Conservation (phyloP, 768 basidiomycete genomes). For the Fomitopsis serialis region DNA sequence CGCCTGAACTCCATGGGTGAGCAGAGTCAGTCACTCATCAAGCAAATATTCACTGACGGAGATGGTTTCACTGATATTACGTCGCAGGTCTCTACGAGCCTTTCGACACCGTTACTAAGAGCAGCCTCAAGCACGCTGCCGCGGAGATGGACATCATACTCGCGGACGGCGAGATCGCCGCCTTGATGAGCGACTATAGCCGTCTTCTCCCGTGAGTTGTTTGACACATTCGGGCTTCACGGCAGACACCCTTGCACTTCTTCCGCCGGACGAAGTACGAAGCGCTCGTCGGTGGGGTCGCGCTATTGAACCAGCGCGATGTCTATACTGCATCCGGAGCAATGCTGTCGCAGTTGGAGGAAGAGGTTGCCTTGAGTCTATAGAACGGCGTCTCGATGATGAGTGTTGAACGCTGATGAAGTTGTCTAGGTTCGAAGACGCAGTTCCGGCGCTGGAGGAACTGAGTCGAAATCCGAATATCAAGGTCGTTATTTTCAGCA, state of each 20-base stretch:
- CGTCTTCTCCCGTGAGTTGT: slow-evolving; percentile 15
- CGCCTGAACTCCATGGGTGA: slow-evolving; percentile 17
- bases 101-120: slow-evolving; percentile 22
- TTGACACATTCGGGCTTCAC: neutral
- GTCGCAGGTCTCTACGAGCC: slow-evolving; percentile 20
- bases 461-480: slow-evolving; percentile 11
- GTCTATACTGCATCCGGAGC: no score
- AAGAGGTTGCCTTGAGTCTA: no score
- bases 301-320: no score
- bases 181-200: slow-evolving; percentile 19
- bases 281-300: no score
- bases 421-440: slow-evolving; percentile 19
- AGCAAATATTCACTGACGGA: neutral
- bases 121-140: slow-evolving; percentile 20
- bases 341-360: no score
- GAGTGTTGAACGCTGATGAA: neutral
- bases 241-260: no score
- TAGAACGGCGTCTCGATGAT: neutral
- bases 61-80: neutral
- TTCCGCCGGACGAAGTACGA: no score
- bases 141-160: slow-evolving; percentile 10
- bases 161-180: slow-evolving; percentile 1
- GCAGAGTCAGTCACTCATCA: no score
- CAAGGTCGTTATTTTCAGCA: slow-evolving; percentile 21
- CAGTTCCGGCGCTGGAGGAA: slow-evolving; percentile 10